These are phyloP conservation scores for Trichophaea hybrida DNA, from an alignment of 2,329 filamentous ascomycete genomes.

Conservation along the genomic window DNA sequence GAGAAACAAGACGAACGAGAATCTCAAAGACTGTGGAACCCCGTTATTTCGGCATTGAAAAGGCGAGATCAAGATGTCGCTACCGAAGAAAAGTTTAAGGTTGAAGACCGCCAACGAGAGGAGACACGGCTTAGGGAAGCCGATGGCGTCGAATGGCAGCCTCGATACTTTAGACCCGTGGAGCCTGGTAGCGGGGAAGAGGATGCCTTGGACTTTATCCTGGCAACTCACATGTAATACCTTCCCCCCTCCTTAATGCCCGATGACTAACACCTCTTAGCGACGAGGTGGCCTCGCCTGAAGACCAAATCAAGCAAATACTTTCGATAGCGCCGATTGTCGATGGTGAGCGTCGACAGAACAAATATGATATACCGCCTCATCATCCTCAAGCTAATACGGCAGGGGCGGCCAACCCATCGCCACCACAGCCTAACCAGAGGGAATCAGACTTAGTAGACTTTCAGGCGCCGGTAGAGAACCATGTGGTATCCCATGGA, in stretches of 20 bases:
- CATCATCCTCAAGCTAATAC: conserved; percentile 22
- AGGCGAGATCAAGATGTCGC: conserved; percentile 75
- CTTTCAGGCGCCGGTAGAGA: too few relatives aligned
- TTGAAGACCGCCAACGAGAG: conserved; percentile 82
- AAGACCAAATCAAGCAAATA: conserved; percentile 66
- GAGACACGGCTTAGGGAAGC: conserved; percentile 69
- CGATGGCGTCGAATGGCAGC: conserved; percentile 73
- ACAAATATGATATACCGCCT: conserved; percentile 44
- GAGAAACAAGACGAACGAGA: conserved; percentile 81
- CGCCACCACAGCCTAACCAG: too few relatives aligned
- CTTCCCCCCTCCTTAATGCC: conserved; percentile 26
- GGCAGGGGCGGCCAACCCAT: not conserved
- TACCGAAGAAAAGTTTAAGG: conserved; percentile 89
- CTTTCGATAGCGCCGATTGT: conserved; percentile 74
- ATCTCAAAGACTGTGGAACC: conserved; percentile 74
- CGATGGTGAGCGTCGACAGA: conserved; percentile 48
- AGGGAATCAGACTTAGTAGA: too few relatives aligned
- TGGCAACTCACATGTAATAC: conserved; percentile 64
- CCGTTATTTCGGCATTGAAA: conserved; percentile 67
- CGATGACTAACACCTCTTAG: not conserved
- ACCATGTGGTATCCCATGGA: too few relatives aligned
- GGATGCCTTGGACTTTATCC: conserved; percentile 88
- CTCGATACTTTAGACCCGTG: conserved; percentile 70
- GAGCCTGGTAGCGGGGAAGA: conserved; percentile 56
- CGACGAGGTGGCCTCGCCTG: conserved; percentile 50